Evolutionary conservation across 495 filamentous ascomycete species (phyloP), one percentile per base, ranked within the genome.

Genomic region (Talaromyces ruber): DNA sequence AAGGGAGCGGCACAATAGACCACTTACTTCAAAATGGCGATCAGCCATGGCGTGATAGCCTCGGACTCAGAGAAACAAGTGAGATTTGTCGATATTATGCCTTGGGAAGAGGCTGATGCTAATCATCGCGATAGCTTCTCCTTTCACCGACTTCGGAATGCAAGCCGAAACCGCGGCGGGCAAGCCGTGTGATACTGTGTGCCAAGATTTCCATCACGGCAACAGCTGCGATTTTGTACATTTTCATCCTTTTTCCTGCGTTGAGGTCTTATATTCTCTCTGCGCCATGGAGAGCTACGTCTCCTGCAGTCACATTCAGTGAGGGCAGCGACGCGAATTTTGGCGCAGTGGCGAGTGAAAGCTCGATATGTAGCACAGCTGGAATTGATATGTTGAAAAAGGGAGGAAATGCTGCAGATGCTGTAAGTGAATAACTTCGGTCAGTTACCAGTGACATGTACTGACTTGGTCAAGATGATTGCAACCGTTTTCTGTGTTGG

Each of bases 291-390:
- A 39, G 30, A 9, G 5, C 54, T 11, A 57, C 54, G 7, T 34
- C 25, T 26, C 52, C 34, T 16, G 34, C 54, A 30, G 14, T 32
- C 21, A 21, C 29, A 18, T 5, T 30, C 4, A 16, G 24, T 12
- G 5, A 26, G 1, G 26, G 21, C 25, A 37, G 11, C 6, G 68
- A 70, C 11, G 76, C 81, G 14, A 77, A 77, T 66, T 68, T 79
- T 2, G 92, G 92, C 1, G 92, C 89, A 43, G 87, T 93, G n/a
- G 89, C 92, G 1, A 88, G 84, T 37, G 90, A 95, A 69, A 92
- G 82, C 64, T 72, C 79, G 0, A 80, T 89, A 65, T 96, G 92
- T 66, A 92, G 88, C 64, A 70, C 84, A 21, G 85, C 94, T 68
- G 92, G 92, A 21, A 84, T 84, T 11, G 81, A 91, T 14, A 80